Base-by-base conservation (phyloP, 129 eudicot genomes). In the Flaveria bidentis region DNA sequence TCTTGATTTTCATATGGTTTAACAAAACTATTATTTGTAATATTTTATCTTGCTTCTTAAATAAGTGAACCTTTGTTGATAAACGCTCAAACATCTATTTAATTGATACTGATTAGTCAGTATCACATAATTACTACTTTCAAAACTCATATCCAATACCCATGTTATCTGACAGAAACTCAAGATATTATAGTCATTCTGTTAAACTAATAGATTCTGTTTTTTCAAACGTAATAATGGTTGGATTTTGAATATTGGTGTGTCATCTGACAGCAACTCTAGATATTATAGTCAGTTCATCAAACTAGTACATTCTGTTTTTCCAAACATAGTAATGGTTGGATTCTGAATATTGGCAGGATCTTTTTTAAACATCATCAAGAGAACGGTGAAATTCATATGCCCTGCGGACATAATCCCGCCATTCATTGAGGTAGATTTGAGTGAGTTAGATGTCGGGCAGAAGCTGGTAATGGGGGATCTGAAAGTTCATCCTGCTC, bases 381-480 rank as follows among this genome's bases (percentile, higher is more conserved):
- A 94, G 82, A 88, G 97, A 84, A 87, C 89, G 17, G 96, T 87
- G 9, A 91, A 83, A 71, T 94, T 67, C 82, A 75, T 87, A 8
- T 94, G 97, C 58, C 98, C 98, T 4, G 90, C 96, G 3, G 97
- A 94, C 80, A 65, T 94, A 10, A 86, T 94, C 61, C 99, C 99
- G 5, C 97, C 99, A 13, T 94, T 64, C 46, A 89, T 94, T 11
- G 99, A 94, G 68, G 97, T 94, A 2, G 99, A 94, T 86, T 73
- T 91, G 51, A 94, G 98, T 44, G 96, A 82, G 79, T 75, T 94
- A 68, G 99, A 89, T 66, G 97, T 75, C 30, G 97, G 97, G 20
- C 90, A 91, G 77, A 94, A 91, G 83, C 46, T 94, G 18, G 83
- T 87, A 17, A 92, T 85, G 84, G 97, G 93, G 26, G 90, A 91